Evolutionary conservation across 1,284 basidiomycete genomes (phyloP).

Genomic region (Naganishia sp.): DNA sequence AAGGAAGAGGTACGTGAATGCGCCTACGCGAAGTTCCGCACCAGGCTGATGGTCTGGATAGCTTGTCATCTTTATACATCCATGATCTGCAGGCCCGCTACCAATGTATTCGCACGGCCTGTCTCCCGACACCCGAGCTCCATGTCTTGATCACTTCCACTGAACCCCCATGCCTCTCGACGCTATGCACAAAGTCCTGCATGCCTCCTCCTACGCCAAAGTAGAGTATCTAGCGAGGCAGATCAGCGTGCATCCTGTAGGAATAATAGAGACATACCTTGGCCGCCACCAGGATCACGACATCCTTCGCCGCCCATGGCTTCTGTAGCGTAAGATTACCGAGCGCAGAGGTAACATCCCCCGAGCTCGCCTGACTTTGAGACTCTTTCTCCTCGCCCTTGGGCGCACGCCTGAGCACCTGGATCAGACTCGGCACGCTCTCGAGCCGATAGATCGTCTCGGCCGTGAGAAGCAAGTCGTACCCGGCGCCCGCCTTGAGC

Average conservation of each 20-base stretch:
- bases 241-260: constrained; percentile 2
- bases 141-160: constrained; percentile 57
- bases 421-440: constrained; percentile 68
- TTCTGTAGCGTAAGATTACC: constrained; percentile 14
- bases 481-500: constrained; percentile 47
- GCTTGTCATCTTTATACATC: constrained; percentile 33
- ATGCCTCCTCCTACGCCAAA: constrained; percentile 95
- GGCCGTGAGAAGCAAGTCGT: constrained; percentile 78
- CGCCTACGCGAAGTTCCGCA: not conserved
- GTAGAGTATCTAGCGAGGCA: constrained; percentile 75
- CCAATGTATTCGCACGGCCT: constrained; percentile 66
- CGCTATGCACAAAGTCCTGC: constrained; percentile 65
- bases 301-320: constrained; percentile 33
- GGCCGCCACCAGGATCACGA: constrained; percentile 48
- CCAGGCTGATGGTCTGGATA: constrained; percentile 4
- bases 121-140: constrained; percentile 66
- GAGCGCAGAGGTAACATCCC: constrained; percentile 14
- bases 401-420: constrained; percentile 50
- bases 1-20: constrained; percentile 30
- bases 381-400: constrained; percentile 37
- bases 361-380: constrained; percentile 37
- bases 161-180: constrained; percentile 55
- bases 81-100: constrained; percentile 26
- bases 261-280: constrained; percentile 42
- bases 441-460: constrained; percentile 87